A percentile compares a stretch with the other conserved stretches of the same genome.
Conservation (phyloP, 164 flowering plant species). For the Macadamia tetraphylla region DNA sequence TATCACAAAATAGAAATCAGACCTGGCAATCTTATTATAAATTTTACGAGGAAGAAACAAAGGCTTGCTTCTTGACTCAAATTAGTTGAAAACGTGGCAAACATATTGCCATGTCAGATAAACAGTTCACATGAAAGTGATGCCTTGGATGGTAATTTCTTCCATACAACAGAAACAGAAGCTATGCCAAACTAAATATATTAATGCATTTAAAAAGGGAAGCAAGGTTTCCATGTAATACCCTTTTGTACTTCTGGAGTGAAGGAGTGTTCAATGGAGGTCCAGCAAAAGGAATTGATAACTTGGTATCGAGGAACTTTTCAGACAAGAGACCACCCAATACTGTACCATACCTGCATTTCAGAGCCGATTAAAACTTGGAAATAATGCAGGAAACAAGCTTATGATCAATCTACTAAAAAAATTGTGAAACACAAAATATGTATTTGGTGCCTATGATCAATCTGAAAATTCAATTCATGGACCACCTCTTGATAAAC, state of each 20-base stretch:
- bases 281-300: conserved; percentile 83
- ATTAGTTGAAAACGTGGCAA: no score
- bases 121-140: no score
- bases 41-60: not conserved
- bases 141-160: no score
- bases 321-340: conserved; percentile 96
- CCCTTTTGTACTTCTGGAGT: conserved; percentile 96
- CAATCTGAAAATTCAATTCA: not conserved
- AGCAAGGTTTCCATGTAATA: conserved; percentile 15
- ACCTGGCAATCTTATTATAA: not conserved
- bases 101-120: no score
- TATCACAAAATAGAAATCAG: not conserved
- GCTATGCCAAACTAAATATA: not conserved
- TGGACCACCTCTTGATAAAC: not conserved
- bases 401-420: not conserved
- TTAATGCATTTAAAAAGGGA: not conserved
- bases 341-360: conserved; percentile 92
- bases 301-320: conserved; percentile 84
- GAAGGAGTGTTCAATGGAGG: conserved; percentile 95
- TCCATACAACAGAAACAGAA: no score
- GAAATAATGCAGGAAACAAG: not conserved
- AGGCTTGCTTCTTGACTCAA: no score
- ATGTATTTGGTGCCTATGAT: not conserved
- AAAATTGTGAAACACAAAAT: not conserved
- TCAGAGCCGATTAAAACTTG: not conserved